phyloP scores from a whole-genome alignment of 495 filamentous ascomycete species.

The Xylaria intraflava region DNA sequence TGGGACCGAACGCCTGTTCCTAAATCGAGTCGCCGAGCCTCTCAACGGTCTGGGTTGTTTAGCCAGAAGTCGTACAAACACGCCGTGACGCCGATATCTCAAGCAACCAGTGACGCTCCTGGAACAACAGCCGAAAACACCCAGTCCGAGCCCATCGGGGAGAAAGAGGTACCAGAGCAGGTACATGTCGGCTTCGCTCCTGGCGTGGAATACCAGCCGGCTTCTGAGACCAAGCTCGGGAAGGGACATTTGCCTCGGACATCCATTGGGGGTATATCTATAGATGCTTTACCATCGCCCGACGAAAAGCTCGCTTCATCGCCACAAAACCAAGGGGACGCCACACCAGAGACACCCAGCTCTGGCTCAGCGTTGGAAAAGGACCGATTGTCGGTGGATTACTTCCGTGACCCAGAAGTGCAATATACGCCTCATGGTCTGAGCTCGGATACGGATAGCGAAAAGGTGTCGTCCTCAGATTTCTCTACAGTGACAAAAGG shows the following conservation, averaged over 20 bases:
- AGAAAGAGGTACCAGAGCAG: constrained; percentile 2
- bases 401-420: constrained; percentile 13
- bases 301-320: not conserved
- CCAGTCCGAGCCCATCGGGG: constrained; percentile 7
- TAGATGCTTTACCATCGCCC: not conserved
- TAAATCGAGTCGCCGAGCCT: constrained; percentile 32
- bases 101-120: not conserved
- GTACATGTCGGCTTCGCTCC: constrained; percentile 53
- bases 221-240: not conserved
- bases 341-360: not conserved
- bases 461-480: constrained; percentile 27
- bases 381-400: constrained; percentile 9
- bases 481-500: constrained; percentile 17
- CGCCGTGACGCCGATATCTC: constrained; percentile 3
- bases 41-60: constrained; percentile 33
- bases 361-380: constrained; percentile 22
- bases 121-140: constrained; percentile 5
- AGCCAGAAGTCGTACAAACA: constrained; percentile 34
- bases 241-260: not conserved
- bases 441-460: constrained; percentile 31
- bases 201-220: constrained; percentile 11
- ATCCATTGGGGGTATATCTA: not conserved
- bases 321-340: not conserved
- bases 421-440: not conserved
- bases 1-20: constrained; percentile 81